Conservation (phyloP, 306 rosid species). For the Sphenostylis stenocarpa region DNA sequence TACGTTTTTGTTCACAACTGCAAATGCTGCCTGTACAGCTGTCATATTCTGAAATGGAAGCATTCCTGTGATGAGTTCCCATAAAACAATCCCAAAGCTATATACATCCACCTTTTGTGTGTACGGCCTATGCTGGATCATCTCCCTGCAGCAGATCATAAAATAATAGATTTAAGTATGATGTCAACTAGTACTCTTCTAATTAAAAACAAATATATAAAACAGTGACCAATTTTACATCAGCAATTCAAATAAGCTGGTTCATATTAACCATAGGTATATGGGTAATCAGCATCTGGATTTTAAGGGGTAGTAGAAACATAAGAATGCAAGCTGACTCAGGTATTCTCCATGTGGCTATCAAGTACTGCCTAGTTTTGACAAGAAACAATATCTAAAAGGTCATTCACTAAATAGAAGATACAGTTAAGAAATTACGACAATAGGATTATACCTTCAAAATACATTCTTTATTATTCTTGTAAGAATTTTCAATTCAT, state of each 20-base stretch:
- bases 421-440: no score
- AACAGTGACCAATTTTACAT: background rate
- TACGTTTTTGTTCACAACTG: constrained; percentile 86
- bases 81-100: constrained; percentile 95
- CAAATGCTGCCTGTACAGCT: constrained; percentile 99
- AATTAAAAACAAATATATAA: background rate
- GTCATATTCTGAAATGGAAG: constrained; percentile 99
- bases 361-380: background rate
- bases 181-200: background rate
- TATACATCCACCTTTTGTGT: constrained; percentile 95
- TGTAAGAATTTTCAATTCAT: background rate
- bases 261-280: background rate
- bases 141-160: constrained; percentile 68
- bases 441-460: background rate
- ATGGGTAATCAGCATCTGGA: constrained; percentile 5
- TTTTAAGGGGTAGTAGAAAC: constrained; percentile 11
- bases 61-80: constrained; percentile 98
- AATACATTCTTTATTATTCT: background rate
- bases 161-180: background rate
- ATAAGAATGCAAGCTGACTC: background rate
- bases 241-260: background rate
- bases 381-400: background rate
- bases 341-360: background rate
- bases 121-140: constrained; percentile 99
- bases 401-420: background rate